phyloP scores from a whole-genome alignment of 106 monocot genomes.

The Cymbidium sinense region DNA sequence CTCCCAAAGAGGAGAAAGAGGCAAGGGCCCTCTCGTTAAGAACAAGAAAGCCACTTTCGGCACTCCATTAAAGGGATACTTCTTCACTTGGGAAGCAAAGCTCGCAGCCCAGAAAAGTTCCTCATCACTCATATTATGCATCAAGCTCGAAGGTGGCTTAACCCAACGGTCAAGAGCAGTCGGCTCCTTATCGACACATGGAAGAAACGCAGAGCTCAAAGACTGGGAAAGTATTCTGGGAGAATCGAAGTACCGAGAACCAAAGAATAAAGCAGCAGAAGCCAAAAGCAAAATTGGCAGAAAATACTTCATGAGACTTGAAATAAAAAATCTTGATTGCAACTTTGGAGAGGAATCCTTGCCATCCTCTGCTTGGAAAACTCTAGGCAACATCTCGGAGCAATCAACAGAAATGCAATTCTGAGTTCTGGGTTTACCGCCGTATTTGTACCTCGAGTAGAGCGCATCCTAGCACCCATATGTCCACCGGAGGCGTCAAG shows the following conservation, averaged over 20 bases:
- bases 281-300: slow-evolving; percentile 19
- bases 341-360: slow-evolving; percentile 19
- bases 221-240: background rate
- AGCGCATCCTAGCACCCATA: too few relatives aligned
- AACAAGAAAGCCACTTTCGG: slow-evolving; percentile 68
- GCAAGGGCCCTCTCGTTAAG: slow-evolving; percentile 40
- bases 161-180: slow-evolving; percentile 23
- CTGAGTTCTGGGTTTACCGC: background rate
- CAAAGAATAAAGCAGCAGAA: slow-evolving; percentile 21
- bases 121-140: slow-evolving; percentile 42
- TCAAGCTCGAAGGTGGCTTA: slow-evolving; percentile 24
- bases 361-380: slow-evolving; percentile 19
- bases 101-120: slow-evolving; percentile 52
- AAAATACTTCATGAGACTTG: slow-evolving; percentile 16
- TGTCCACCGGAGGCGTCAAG: too few relatives aligned
- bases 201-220: background rate
- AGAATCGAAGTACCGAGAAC: slow-evolving; percentile 15
- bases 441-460: background rate
- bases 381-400: slow-evolving; percentile 21
- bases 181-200: background rate
- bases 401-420: background rate
- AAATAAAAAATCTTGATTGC: slow-evolving; percentile 11
- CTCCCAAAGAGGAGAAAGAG: slow-evolving; percentile 55
- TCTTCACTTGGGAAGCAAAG: slow-evolving; percentile 34
- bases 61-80: slow-evolving; percentile 45